Evolutionary conservation across 805 yeast genomes (phyloP).

Genomic region (Helenozyma baotianmanensis): DNA sequence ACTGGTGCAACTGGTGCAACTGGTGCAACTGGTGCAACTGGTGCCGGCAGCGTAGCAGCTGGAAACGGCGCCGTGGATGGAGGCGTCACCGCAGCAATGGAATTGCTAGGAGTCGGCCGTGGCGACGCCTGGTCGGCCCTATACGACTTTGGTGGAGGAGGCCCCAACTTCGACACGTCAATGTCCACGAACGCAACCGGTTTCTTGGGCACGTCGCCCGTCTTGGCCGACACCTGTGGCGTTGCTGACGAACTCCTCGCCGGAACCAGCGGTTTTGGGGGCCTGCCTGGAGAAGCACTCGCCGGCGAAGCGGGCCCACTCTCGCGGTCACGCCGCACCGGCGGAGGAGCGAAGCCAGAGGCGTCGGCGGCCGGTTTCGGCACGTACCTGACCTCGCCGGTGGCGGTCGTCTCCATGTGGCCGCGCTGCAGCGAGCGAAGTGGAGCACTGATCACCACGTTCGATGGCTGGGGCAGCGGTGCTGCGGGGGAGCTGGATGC

Average conservation of each 20-base stretch:
- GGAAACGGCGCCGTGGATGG: not conserved
- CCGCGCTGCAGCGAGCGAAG: no score
- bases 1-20: no score
- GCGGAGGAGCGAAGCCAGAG: slow-evolving; percentile 38
- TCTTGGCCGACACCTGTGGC: no score
- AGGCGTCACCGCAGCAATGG: no score
- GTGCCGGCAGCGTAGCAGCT: no score
- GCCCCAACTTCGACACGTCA: slow-evolving; percentile 36
- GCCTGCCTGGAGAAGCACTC: slow-evolving; percentile 1
- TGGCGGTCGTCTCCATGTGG: not conserved
- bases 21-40: no score
- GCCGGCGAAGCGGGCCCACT: slow-evolving; percentile 1
- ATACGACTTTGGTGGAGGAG: slow-evolving; percentile 41
- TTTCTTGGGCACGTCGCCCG: no score
- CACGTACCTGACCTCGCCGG: slow-evolving; percentile 1
- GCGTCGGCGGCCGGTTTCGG: slow-evolving; percentile 31
- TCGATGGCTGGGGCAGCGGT: no score
- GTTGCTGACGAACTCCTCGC: not conserved
- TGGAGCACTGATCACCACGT: no score
- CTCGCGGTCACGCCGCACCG: slow-evolving; percentile 24
- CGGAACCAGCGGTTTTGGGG: slow-evolving; percentile 1
- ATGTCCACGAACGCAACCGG: slow-evolving; percentile 23
- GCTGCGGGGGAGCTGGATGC: no score
- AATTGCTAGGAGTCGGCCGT: not conserved
- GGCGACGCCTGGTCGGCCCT: slow-evolving; percentile 1